Evolutionary conservation across 805 yeast genomes (phyloP).

Genomic region (Candida ovalis): DNA sequence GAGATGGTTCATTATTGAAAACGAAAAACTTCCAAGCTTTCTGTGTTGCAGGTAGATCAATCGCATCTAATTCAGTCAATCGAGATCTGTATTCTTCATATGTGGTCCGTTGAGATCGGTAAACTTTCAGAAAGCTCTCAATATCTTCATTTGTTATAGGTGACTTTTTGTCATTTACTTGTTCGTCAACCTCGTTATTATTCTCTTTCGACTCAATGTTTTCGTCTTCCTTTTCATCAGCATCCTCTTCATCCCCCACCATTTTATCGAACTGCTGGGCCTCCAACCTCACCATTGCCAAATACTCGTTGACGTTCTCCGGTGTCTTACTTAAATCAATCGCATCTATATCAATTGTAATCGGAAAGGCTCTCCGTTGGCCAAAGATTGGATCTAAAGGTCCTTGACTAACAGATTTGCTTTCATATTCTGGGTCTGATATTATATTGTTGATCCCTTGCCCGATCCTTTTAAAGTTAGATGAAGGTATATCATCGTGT

Average conservation of each 20-base stretch:
- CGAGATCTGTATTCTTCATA: conserved; percentile 18
- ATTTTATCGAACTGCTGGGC: conserved; percentile 21
- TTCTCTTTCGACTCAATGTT: conserved; percentile 1
- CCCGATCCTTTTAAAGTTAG: background rate
- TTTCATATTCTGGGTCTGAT: background rate
- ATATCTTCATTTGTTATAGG: background rate
- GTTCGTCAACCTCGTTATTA: background rate
- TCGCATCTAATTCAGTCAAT: conserved; percentile 25
- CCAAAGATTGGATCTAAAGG: conserved; percentile 36
- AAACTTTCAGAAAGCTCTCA: conserved; percentile 10
- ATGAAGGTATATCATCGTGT: background rate
- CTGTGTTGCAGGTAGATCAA: conserved; percentile 35
- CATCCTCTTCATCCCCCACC: conserved; percentile 1
- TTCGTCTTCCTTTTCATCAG: conserved; percentile 4
- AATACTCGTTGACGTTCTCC: conserved; percentile 27
- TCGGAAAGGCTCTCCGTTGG: conserved; percentile 34
- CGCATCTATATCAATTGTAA: conserved; percentile 16
- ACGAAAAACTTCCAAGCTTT: conserved; percentile 42
- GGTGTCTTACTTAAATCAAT: conserved; percentile 19
- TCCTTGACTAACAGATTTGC: conserved; percentile 16
- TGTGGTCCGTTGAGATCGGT: conserved; percentile 9
- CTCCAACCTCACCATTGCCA: conserved; percentile 32
- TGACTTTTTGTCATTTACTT: conserved; percentile 7
- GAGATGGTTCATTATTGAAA: conserved; percentile 32
- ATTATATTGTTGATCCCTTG: background rate